A percentile compares a stretch with the other conserved stretches of the same genome.
Evolutionary conservation across 1,284 basidiomycete species (phyloP).

Genomic region (Filobasidium uniguttulatum): DNA sequence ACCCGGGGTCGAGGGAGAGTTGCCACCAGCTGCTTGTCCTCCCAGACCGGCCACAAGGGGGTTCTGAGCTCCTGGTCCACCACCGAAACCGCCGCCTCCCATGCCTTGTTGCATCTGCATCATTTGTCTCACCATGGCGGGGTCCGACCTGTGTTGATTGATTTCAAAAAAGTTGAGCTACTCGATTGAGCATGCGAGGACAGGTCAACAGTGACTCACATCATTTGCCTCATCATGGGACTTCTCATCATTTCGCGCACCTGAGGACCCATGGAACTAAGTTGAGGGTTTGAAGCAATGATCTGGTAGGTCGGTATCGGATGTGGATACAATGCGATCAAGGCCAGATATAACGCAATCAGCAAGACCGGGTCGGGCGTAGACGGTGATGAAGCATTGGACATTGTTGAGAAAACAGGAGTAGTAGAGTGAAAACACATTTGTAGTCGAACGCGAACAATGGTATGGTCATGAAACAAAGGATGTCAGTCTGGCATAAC

Average conservation of each 20-base stretch:
- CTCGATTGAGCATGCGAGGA: neutral
- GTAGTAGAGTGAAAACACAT: neutral
- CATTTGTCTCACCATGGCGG: conserved; percentile 62
- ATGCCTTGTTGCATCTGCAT: conserved; percentile 49
- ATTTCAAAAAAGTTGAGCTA: no score
- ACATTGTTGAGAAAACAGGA: neutral
- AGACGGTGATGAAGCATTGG: no score
- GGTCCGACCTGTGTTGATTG: conserved; percentile 47
- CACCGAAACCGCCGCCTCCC: conserved; percentile 20
- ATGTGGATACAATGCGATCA: no score
- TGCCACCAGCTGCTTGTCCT: conserved; percentile 14
- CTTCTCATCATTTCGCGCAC: conserved; percentile 65
- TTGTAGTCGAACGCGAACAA: neutral
- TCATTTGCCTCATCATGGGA: conserved; percentile 66
- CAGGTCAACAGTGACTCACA: conserved; percentile 42
- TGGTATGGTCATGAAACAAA: neutral
- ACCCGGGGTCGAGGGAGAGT: conserved; percentile 13
- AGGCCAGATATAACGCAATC: neutral
- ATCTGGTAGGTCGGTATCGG: no score
- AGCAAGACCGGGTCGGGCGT: no score
- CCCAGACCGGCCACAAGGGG: conserved; percentile 16
- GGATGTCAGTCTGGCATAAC: neutral
- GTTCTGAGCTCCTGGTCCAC: conserved; percentile 15
- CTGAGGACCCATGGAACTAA: conserved; percentile 63
- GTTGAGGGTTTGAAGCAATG: conserved; percentile 65